A percentile compares a stretch with the other conserved stretches of the same genome.
Evolutionary conservation across 1,139 yeast species (phyloP).

Genomic region (Lipomyces yarrowii): DNA sequence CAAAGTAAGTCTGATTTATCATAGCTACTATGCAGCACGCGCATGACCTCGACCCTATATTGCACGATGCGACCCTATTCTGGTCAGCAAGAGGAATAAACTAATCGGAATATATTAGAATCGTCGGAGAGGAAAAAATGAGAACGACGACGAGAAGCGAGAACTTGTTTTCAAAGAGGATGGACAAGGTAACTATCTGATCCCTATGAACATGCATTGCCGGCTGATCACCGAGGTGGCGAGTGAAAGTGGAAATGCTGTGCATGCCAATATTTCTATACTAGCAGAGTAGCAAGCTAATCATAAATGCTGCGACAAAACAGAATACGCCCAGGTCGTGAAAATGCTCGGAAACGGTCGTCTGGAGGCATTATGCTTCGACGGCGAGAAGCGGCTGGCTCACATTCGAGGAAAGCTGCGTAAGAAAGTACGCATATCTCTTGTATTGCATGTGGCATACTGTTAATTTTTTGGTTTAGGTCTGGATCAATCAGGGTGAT

Average conservation of each 20-base stretch:
- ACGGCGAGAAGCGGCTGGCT: constrained; percentile 90
- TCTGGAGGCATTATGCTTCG: constrained; percentile 92
- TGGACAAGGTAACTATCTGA: constrained; percentile 57
- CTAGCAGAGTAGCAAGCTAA: not conserved
- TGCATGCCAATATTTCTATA: not conserved
- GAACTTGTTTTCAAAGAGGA: constrained; percentile 91
- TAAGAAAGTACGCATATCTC: constrained; percentile 70
- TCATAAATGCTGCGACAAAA: not conserved
- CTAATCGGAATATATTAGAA: constrained; percentile 51
- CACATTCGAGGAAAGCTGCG: constrained; percentile 98
- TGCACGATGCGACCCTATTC: not conserved
- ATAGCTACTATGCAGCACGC: not conserved
- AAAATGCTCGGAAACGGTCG: constrained; percentile 99
- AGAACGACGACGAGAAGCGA: constrained; percentile 87
- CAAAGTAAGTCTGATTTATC: constrained; percentile 19
- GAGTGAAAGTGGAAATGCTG: not conserved
- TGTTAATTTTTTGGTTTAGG: constrained; percentile 14
- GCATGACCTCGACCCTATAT: not conserved
- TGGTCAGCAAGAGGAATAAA: not conserved
- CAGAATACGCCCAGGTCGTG: constrained; percentile 94
- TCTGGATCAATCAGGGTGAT: constrained; percentile 98
- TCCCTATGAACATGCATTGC: not conserved
- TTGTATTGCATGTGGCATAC: not conserved
- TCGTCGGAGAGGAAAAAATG: constrained; percentile 99
- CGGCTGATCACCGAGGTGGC: not conserved